phyloP scores from a whole-genome alignment of 2,329 filamentous ascomycete species.

The Neonectria faginata region DNA sequence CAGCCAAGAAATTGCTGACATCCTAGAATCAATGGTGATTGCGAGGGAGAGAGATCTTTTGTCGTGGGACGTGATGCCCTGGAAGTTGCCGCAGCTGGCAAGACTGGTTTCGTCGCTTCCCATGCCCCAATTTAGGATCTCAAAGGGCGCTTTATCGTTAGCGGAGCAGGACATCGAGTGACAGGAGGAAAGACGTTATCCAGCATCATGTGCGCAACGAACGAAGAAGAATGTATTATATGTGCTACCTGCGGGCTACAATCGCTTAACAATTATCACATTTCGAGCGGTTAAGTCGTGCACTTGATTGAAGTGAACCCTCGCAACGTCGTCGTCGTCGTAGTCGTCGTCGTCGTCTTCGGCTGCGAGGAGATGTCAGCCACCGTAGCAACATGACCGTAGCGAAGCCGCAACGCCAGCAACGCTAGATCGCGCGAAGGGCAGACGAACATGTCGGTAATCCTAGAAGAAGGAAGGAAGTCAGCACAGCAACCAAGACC shows the following conservation, averaged over 20 bases:
- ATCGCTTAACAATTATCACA: neutral
- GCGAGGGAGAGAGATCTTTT: conserved; percentile 20
- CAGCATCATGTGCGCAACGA: neutral
- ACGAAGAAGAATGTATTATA: neutral
- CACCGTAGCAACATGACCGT: too few relatives aligned
- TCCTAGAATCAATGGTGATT: conserved; percentile 31
- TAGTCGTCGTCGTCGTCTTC: too few relatives aligned
- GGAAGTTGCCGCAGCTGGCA: conserved; percentile 24
- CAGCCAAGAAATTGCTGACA: conserved; percentile 36
- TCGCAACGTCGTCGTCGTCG: too few relatives aligned
- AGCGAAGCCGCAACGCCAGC: too few relatives aligned
- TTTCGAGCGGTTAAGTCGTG: neutral
- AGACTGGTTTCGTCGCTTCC: conserved; percentile 13
- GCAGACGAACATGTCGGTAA: too few relatives aligned
- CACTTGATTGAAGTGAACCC: neutral
- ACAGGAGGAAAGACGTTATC: neutral
- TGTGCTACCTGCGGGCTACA: neutral
- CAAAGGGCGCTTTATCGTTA: conserved; percentile 18
- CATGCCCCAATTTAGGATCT: conserved; percentile 1
- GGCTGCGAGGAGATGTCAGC: too few relatives aligned
- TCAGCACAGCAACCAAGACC: too few relatives aligned
- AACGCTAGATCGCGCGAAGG: too few relatives aligned
- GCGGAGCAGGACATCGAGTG: conserved; percentile 17
- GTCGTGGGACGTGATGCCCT: conserved; percentile 19
- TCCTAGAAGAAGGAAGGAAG: too few relatives aligned